These are phyloP conservation scores for Hymenoscyphus fraxineus DNA, from an alignment of 2,329 filamentous ascomycete species.

Conservation along the genomic window DNA sequence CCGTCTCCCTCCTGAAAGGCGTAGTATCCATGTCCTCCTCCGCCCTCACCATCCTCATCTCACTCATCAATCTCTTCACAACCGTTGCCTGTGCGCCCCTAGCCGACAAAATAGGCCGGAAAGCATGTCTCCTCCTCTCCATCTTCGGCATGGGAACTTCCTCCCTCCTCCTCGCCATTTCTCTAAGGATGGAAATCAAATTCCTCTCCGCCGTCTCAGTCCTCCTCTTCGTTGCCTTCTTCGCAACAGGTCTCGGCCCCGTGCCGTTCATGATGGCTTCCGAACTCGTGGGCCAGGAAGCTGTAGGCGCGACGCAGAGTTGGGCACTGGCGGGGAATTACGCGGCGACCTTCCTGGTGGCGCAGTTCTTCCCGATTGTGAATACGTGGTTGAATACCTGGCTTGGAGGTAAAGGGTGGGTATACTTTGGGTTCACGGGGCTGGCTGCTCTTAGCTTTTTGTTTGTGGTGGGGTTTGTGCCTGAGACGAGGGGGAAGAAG, in stretches of 20 bases:
- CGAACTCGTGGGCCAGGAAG: slow-evolving; percentile 85
- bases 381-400: slow-evolving; percentile 66
- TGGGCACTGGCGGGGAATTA: slow-evolving; percentile 87
- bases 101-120: slow-evolving; percentile 83
- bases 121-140: slow-evolving; percentile 76
- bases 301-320: slow-evolving; percentile 85
- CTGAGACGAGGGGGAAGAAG: slow-evolving; percentile 83
- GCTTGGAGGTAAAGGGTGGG: slow-evolving; percentile 69
- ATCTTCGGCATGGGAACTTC: slow-evolving; percentile 80
- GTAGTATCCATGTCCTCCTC: slow-evolving; percentile 79
- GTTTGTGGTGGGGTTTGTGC: slow-evolving; percentile 73
- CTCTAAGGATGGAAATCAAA: slow-evolving; percentile 70
- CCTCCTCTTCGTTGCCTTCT: slow-evolving; percentile 81
- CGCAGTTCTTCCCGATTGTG: slow-evolving; percentile 89
- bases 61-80: slow-evolving; percentile 77
- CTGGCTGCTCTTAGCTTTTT: slow-evolving; percentile 64
- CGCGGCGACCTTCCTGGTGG: slow-evolving; percentile 84
- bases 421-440: slow-evolving; percentile 87
- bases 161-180: slow-evolving; percentile 72
- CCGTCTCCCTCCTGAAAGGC: slow-evolving; percentile 78
- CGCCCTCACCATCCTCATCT: slow-evolving; percentile 82
- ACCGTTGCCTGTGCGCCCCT: slow-evolving; percentile 80
- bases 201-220: slow-evolving; percentile 77
- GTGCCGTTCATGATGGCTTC: slow-evolving; percentile 93
- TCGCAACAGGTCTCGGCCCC: slow-evolving; percentile 85